Conservation (phyloP, 139 green algal genomes). For the Desmodesmus armatus region DNA sequence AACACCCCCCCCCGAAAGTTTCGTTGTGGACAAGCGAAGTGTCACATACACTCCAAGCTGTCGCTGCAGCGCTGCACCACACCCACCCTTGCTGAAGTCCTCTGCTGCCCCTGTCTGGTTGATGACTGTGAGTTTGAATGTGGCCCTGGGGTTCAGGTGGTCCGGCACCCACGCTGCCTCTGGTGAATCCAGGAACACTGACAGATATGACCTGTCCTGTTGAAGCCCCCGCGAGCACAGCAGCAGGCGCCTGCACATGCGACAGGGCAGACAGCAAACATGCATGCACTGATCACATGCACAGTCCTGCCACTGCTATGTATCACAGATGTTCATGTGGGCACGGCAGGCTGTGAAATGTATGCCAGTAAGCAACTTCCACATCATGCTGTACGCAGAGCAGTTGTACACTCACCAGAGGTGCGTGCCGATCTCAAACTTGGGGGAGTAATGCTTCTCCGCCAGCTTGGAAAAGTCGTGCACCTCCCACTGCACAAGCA, state of each 20-base stretch:
- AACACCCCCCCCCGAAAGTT: too few relatives aligned
- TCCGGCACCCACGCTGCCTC: slow-evolving; percentile 67
- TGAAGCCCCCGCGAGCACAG: slow-evolving; percentile 77
- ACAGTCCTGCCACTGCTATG: neutral
- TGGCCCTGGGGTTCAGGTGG: slow-evolving; percentile 72
- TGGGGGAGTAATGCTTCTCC: slow-evolving; percentile 70
- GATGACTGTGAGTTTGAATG: slow-evolving; percentile 85
- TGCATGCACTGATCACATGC: too few relatives aligned
- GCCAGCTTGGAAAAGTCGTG: slow-evolving; percentile 50
- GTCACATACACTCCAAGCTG: too few relatives aligned
- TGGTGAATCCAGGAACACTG: slow-evolving; percentile 82
- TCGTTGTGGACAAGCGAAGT: too few relatives aligned
- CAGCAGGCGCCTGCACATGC: slow-evolving; percentile 77
- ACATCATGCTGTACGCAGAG: neutral
- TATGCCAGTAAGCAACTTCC: neutral
- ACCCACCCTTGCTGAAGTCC: slow-evolving; percentile 75
- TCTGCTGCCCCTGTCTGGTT: slow-evolving; percentile 71
- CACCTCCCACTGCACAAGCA: slow-evolving; percentile 61
- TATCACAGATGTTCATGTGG: neutral
- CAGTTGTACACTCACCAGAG: slow-evolving; percentile 70
- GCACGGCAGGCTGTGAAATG: neutral
- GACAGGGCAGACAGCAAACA: too few relatives aligned
- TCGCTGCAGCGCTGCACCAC: neutral
- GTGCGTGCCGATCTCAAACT: slow-evolving; percentile 84
- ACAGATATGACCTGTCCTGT: slow-evolving; percentile 45